These are phyloP conservation scores for Talaromyces sp. DNA, from an alignment of 2,329 filamentous ascomycete genomes.

Conservation along the genomic window DNA sequence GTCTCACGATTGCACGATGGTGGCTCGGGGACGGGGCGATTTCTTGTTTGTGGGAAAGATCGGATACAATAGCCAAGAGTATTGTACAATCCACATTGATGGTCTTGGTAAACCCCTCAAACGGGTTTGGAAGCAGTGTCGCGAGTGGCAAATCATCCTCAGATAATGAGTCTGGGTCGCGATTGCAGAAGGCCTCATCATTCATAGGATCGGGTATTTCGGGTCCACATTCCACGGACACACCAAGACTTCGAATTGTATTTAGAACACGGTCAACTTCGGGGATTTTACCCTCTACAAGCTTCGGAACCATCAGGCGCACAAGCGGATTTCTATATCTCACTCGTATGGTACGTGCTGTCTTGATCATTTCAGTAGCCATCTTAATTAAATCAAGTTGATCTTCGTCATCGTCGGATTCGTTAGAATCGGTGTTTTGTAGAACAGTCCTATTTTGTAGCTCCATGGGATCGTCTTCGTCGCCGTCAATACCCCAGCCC, in stretches of 20 bases:
- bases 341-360: conserved; percentile 51
- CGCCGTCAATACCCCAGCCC: conserved; percentile 52
- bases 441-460: conserved; percentile 15
- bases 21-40: conserved; percentile 45
- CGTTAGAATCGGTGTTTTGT: conserved; percentile 24
- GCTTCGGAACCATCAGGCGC: conserved; percentile 56
- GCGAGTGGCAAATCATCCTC: conserved; percentile 18
- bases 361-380: conserved; percentile 53
- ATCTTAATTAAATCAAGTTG: conserved; percentile 56
- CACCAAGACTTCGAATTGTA: conserved; percentile 49
- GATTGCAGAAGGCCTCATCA: conserved; percentile 5
- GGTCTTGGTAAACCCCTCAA: conserved; percentile 36
- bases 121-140: conserved; percentile 34
- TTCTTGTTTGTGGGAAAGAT: conserved; percentile 57
- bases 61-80: conserved; percentile 65
- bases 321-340: conserved; percentile 56
- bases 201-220: conserved; percentile 11
- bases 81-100: conserved; percentile 55
- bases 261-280: conserved; percentile 54
- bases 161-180: conserved; percentile 8
- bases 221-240: conserved; percentile 33
- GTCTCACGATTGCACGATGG: conserved; percentile 56
- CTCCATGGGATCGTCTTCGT: conserved; percentile 15
- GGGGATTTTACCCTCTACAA: conserved; percentile 43
- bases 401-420: conserved; percentile 40